Evolutionary conservation across 306 rosid species (phyloP).

Genomic region (Ormosia semicastrata): DNA sequence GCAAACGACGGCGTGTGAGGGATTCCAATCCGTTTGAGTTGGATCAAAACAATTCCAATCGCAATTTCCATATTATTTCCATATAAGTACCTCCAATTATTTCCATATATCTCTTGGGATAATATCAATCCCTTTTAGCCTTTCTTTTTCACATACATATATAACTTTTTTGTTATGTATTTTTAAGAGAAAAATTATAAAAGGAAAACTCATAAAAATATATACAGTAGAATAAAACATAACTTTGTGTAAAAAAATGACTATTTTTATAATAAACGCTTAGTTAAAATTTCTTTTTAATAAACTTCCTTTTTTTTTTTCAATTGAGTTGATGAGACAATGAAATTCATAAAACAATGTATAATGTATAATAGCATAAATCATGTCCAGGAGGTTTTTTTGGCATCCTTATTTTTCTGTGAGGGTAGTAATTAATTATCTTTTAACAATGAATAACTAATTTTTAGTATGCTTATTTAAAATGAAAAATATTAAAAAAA

Average conservation of each 20-base stretch:
- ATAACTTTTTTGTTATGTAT: no score
- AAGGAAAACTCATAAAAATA: neutral
- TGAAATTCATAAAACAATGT: neutral
- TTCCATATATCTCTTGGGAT: neutral
- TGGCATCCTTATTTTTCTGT: no score
- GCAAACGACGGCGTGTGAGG: neutral
- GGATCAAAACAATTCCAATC: neutral
- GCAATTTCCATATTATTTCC: neutral
- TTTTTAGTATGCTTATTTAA: no score
- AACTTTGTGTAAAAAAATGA: neutral
- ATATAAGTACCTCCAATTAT: neutral
- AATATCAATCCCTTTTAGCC: neutral
- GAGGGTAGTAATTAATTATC: no score
- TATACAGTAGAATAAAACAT: neutral
- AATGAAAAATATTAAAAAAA: no score
- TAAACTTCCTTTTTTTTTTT: neutral
- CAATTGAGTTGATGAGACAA: neutral
- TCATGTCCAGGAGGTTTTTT: neutral
- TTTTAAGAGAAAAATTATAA: no score
- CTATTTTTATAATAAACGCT: neutral
- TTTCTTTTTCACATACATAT: neutral
- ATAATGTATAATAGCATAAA: neutral
- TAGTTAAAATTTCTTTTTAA: neutral
- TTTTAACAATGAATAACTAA: no score
- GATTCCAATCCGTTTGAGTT: neutral